phyloP scores from a whole-genome alignment of 805 yeast genomes.

The Zygosaccharomyces siamensis region DNA sequence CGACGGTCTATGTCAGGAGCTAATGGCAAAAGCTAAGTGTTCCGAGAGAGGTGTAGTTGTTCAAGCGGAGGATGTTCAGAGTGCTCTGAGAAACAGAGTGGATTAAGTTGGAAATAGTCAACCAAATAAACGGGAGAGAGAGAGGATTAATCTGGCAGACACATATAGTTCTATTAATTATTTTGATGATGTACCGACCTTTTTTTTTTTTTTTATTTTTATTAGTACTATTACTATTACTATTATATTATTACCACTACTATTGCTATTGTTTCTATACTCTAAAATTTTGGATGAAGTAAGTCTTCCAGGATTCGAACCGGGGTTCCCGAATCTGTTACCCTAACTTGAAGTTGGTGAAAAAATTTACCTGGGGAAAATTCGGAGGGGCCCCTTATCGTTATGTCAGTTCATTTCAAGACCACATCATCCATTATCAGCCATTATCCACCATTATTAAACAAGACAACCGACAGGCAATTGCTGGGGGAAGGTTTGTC shows the following conservation, averaged over 20 bases:
- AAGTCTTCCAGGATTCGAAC: not conserved
- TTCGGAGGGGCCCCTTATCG: not conserved
- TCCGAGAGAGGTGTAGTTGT: slow-evolving; percentile 89
- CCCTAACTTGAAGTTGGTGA: not conserved
- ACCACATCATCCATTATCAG: not conserved
- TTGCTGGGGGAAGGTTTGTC: not conserved
- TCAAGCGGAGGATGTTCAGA: slow-evolving; percentile 71
- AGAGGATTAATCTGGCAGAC: not conserved
- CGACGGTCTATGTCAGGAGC: slow-evolving; percentile 85
- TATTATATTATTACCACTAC: not conserved
- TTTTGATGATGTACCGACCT: not conserved
- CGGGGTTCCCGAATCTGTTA: not conserved
- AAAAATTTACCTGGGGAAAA: not conserved
- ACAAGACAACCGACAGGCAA: too few relatives aligned
- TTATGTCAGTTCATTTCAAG: not conserved
- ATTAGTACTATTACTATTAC: not conserved
- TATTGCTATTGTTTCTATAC: not conserved
- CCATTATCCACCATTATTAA: not conserved
- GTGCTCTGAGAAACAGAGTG: slow-evolving; percentile 35
- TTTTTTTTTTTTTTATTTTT: not conserved
- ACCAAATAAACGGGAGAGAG: too few relatives aligned
- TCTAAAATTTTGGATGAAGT: not conserved
- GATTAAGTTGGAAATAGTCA: not conserved
- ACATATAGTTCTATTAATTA: not conserved
- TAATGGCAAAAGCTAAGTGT: slow-evolving; percentile 91